Percentiles rank a stretch among this genome's conserved stretches.
phyloP scores from a whole-genome alignment of 352 stramenopile genomes.

The Globisporangium nunn region DNA sequence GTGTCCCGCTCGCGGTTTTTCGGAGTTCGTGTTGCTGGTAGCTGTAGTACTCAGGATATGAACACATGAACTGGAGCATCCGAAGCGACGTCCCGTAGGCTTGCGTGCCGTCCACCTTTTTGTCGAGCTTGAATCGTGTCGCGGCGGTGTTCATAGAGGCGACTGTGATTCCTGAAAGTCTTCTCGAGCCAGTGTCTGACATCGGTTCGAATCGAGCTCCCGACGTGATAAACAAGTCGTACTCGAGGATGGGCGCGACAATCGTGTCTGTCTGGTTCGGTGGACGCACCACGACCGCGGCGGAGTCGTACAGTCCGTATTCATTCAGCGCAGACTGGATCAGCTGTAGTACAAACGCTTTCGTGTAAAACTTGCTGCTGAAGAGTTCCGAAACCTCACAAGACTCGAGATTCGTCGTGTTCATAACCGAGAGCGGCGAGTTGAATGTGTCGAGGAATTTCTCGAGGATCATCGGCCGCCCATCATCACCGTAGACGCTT shows the following conservation, averaged over 20 bases:
- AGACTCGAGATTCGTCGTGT: constrained; percentile 22
- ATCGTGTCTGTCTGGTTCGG: constrained; percentile 14
- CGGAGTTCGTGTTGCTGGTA: constrained; percentile 8
- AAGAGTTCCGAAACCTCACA: constrained; percentile 18
- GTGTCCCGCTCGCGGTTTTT: background rate
- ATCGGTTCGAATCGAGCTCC: constrained; percentile 10
- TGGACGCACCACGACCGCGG: background rate
- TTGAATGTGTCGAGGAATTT: constrained; percentile 4
- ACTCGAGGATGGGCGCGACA: constrained; percentile 4
- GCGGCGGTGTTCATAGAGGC: constrained; percentile 13
- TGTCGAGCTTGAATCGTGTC: constrained; percentile 18
- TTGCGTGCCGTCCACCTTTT: constrained; percentile 15
- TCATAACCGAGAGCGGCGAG: constrained; percentile 9
- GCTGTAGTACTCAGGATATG: constrained; percentile 32
- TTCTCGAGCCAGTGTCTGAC: constrained; percentile 5
- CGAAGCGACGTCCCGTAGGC: constrained; percentile 16
- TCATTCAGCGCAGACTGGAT: constrained; percentile 17
- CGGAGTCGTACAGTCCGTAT: constrained; percentile 1
- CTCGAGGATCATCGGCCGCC: constrained; percentile 16
- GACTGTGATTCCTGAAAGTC: constrained; percentile 8
- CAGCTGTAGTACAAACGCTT: constrained; percentile 22
- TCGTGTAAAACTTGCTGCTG: constrained; percentile 18
- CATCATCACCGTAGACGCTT: constrained; percentile 16
- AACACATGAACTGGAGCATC: constrained; percentile 23
- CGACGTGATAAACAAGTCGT: constrained; percentile 16